A percentile compares a stretch with the other conserved stretches of the same genome.
These are phyloP conservation scores for Lipomyces oligophaga DNA, from an alignment of 805 yeast species.

Conservation along the genomic window DNA sequence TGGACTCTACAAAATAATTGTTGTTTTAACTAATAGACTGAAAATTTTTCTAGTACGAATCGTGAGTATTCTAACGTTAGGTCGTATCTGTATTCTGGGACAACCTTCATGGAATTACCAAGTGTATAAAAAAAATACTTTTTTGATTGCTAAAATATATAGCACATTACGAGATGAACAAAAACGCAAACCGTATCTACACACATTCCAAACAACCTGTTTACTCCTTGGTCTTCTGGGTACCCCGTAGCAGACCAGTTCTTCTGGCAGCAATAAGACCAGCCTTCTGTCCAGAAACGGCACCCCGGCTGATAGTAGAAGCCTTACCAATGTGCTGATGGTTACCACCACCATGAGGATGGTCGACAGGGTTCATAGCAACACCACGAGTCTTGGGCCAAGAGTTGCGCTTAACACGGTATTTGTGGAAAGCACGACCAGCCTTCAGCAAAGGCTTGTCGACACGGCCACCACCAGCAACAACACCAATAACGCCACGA, in stretches of 20 bases:
- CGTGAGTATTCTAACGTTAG: no score
- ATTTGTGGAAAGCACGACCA: conserved; percentile 99
- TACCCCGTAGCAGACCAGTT: conserved; percentile 99
- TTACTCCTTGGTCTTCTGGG: conserved; percentile 86
- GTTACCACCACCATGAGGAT: conserved; percentile 99
- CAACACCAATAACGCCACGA: conserved; percentile 99
- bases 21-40: no score
- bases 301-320: conserved; percentile 98
- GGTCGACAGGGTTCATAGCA: conserved; percentile 99
- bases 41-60: no score
- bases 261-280: conserved; percentile 99
- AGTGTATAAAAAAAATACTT: no score
- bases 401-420: conserved; percentile 98
- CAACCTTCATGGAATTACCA: no score
- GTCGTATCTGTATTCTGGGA: no score
- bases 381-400: conserved; percentile 99
- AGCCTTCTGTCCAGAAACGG: conserved; percentile 99
- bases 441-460: conserved; percentile 99
- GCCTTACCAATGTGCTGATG: conserved; percentile 99
- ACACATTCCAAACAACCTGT: conserved; percentile 3
- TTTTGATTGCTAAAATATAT: no score
- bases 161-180: no score
- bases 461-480: conserved; percentile 99
- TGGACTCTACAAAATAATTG: background rate
- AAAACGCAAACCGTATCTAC: background rate